Evolutionary conservation across 306 rosid genomes (phyloP).

Genomic region (Arachis hypogaea): DNA sequence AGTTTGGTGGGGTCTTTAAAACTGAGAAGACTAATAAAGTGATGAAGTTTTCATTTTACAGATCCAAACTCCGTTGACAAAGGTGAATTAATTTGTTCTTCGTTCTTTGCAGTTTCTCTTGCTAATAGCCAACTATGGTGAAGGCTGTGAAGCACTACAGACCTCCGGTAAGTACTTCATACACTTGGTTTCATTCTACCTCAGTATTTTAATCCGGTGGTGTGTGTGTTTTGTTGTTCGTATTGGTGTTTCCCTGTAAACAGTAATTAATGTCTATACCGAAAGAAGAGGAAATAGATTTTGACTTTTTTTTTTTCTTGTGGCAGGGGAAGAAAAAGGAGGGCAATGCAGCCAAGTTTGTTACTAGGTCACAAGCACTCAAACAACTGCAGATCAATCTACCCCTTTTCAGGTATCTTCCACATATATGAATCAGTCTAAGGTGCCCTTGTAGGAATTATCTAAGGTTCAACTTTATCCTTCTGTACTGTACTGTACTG

Average conservation of each 20-base stretch:
- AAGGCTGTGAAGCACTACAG: constrained; percentile 86
- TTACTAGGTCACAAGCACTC: constrained; percentile 85
- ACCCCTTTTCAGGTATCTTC: constrained; percentile 74
- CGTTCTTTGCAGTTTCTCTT: not conserved
- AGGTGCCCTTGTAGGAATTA: not conserved
- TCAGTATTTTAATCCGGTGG: not conserved
- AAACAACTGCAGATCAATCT: constrained; percentile 83
- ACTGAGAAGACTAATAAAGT: too few relatives aligned
- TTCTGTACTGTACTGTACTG: not conserved
- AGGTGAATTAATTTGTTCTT: not conserved
- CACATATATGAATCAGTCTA: not conserved
- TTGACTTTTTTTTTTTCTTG: not conserved
- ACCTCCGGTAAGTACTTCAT: constrained; percentile 61
- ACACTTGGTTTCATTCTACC: not conserved
- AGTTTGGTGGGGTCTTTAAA: too few relatives aligned
- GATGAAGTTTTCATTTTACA: too few relatives aligned
- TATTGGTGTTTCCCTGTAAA: not conserved
- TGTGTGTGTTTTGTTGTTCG: not conserved
- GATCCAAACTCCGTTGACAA: too few relatives aligned
- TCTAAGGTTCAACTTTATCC: not conserved
- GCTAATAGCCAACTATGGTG: constrained; percentile 43
- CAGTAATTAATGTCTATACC: not conserved
- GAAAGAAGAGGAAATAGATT: not conserved
- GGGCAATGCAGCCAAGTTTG: constrained; percentile 87
- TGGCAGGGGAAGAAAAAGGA: constrained; percentile 93